A percentile compares a stretch with the other conserved stretches of the same genome.
phyloP scores from a whole-genome alignment of 108 stramenopile genomes.

The Cyclostephanos tholiformis region DNA sequence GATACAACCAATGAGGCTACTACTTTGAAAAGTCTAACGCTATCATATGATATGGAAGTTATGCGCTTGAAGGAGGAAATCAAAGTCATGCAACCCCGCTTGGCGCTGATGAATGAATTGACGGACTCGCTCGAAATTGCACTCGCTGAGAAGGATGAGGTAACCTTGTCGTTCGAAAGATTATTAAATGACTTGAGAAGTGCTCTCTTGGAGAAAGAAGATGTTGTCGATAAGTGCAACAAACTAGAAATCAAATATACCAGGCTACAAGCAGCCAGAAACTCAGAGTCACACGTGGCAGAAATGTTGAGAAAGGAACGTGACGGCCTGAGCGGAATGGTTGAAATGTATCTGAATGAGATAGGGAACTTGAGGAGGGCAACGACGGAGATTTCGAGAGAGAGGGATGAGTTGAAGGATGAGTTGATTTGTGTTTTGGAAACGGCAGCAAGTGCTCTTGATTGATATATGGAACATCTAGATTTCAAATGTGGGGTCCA shows the following conservation, averaged over 20 bases:
- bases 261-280: neutral
- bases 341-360: neutral
- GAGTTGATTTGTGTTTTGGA: constrained; percentile 12
- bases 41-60: neutral
- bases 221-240: neutral
- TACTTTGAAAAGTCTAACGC: neutral
- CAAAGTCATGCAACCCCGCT: neutral
- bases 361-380: neutral
- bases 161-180: too few relatives aligned
- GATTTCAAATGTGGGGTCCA: too few relatives aligned
- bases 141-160: constrained; percentile 1
- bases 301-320: neutral
- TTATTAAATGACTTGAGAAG: neutral
- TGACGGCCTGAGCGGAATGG: neutral
- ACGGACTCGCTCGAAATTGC: neutral
- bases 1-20: neutral
- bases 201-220: neutral
- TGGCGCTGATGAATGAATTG: neutral
- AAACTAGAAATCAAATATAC: neutral
- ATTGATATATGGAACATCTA: neutral
- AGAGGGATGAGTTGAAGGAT: constrained; percentile 15
- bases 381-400: neutral
- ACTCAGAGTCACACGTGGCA: constrained; percentile 11
- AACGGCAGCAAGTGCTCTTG: neutral
- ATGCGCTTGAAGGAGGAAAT: neutral